Percentiles rank a stretch among this genome's conserved stretches.
These are phyloP conservation scores for Epichloe brachyelytri DNA, from an alignment of 2,329 filamentous ascomycete genomes.

Conservation along the genomic window DNA sequence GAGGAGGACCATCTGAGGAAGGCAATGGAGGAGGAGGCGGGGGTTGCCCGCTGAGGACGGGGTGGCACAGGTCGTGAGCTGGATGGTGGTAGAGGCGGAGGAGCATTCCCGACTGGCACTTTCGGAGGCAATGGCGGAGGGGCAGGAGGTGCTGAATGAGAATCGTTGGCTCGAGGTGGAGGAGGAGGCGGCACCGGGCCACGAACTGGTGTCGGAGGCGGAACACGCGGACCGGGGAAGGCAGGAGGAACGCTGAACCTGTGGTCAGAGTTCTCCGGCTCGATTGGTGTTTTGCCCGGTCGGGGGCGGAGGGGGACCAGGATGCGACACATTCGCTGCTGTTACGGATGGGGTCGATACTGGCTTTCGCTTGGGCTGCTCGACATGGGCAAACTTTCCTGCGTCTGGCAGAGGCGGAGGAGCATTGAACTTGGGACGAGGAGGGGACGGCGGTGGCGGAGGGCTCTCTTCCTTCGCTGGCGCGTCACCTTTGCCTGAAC, in stretches of 20 bases:
- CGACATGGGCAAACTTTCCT: conserved; percentile 64
- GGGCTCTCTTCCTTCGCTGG: conserved; percentile 62
- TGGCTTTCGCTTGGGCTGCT: conserved; percentile 16
- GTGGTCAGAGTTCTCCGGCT: conserved; percentile 39
- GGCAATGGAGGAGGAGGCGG: conserved; percentile 13
- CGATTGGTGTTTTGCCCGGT: conserved; percentile 58
- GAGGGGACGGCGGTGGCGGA: conserved; percentile 41
- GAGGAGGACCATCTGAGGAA: conserved; percentile 17
- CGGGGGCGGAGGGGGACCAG: conserved; percentile 24
- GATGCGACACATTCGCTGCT: conserved; percentile 2
- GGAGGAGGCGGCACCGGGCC: conserved; percentile 61
- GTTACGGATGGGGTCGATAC: conserved; percentile 6
- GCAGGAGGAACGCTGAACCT: conserved; percentile 70
- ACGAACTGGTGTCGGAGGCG: conserved; percentile 64
- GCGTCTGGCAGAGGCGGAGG: conserved; percentile 84
- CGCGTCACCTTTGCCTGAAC: conserved; percentile 42
- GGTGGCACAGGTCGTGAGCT: conserved; percentile 39
- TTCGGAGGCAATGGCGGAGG: conserved; percentile 37
- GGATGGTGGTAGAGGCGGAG: conserved; percentile 38
- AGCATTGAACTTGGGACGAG: conserved; percentile 61
- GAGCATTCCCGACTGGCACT: conserved; percentile 29
- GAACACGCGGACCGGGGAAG: conserved; percentile 56
- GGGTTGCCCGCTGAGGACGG: conserved; percentile 30
- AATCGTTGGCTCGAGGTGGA: conserved; percentile 30
- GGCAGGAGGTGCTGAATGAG: conserved; percentile 16